Conservation (phyloP, 805 yeast genomes). For the Dipodascus geniculatus region DNA sequence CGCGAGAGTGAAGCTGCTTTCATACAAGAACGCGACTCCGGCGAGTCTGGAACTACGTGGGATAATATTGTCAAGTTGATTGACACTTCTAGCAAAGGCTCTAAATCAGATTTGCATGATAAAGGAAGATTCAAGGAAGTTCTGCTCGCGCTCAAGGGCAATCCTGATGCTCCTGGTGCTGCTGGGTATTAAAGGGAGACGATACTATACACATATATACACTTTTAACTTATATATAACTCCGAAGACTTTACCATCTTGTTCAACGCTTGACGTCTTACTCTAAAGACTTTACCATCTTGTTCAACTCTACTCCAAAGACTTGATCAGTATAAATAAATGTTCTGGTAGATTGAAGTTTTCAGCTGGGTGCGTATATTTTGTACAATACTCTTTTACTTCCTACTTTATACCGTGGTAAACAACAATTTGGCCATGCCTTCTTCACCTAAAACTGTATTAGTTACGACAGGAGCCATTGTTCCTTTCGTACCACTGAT, state of each 20-base stretch:
- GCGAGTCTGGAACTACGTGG: slow-evolving; percentile 40
- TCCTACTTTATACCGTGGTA: not conserved
- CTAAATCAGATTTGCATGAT: slow-evolving; percentile 38
- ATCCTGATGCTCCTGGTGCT: slow-evolving; percentile 66
- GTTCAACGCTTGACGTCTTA: not conserved
- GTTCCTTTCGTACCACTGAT: slow-evolving; percentile 62
- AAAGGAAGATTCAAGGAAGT: slow-evolving; percentile 60
- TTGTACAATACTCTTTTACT: too few species aligned
- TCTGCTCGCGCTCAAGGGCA: slow-evolving; percentile 53
- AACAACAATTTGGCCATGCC: too few species aligned
- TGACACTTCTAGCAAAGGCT: slow-evolving; percentile 32
- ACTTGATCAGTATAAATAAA: too few species aligned
- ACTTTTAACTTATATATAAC: not conserved
- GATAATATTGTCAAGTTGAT: slow-evolving; percentile 45
- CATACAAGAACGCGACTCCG: slow-evolving; percentile 58
- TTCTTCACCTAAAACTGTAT: slow-evolving; percentile 12
- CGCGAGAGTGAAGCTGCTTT: slow-evolving; percentile 60
- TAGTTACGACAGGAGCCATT: slow-evolving; percentile 87
- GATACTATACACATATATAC: not conserved
- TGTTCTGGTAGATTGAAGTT: too few species aligned
- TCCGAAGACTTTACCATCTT: not conserved
- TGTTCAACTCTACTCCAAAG: too few species aligned
- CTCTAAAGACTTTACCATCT: too few species aligned
- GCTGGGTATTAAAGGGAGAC: slow-evolving; percentile 39
- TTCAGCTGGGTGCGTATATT: too few species aligned